Evolutionary conservation across 2,329 filamentous ascomycete genomes (phyloP).

Genomic region (Penicillium polonicum): DNA sequence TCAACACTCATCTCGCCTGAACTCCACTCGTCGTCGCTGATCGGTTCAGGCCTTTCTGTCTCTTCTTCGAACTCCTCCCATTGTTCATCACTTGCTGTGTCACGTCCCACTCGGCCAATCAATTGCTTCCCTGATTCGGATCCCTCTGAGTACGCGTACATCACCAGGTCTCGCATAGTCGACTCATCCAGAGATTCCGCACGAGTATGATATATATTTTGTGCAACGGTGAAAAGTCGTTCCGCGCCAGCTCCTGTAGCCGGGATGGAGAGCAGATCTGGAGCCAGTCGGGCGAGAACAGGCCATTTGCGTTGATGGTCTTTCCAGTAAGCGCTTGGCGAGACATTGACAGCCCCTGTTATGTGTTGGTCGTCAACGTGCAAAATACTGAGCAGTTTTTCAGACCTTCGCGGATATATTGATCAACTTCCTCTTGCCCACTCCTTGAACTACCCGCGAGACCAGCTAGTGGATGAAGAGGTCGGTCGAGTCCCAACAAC

Average conservation of each 20-base stretch:
- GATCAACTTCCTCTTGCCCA: not conserved
- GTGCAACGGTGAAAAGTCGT: not conserved
- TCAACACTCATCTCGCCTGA: too few species aligned
- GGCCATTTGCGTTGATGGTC: not conserved
- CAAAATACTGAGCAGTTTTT: not conserved
- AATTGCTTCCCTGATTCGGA: too few species aligned
- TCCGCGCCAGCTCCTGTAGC: not conserved
- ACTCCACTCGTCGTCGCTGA: too few species aligned
- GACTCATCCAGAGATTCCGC: not conserved
- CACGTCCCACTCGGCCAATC: too few species aligned
- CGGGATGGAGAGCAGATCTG: not conserved
- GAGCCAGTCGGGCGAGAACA: not conserved
- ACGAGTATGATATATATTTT: not conserved
- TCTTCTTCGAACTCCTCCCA: too few species aligned
- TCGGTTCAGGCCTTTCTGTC: too few species aligned
- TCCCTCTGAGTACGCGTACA: too few species aligned
- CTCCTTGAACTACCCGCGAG: not conserved
- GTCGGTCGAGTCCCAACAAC: not conserved
- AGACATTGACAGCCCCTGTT: not conserved
- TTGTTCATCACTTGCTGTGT: too few species aligned
- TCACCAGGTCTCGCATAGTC: too few species aligned
- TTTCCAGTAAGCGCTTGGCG: not conserved
- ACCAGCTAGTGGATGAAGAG: not conserved
- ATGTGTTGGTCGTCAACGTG: not conserved
- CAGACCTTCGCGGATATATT: slow-evolving; percentile 1